These are phyloP conservation scores for Cenchrus purpureus DNA, from an alignment of 176 grass and related monocot genomes.

Conservation along the genomic window DNA sequence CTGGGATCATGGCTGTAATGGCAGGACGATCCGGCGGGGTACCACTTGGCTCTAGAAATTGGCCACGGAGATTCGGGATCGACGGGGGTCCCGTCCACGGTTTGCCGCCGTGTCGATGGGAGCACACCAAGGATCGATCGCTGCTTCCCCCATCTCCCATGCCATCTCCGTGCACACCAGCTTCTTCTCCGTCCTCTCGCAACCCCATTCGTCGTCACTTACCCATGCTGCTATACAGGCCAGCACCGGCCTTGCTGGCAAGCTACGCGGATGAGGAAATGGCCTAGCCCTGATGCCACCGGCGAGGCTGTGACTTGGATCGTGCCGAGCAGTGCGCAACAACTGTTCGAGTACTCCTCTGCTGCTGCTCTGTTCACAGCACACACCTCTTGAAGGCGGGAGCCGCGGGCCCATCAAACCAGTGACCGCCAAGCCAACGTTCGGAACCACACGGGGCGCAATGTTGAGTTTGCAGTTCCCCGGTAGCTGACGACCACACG, in stretches of 20 bases:
- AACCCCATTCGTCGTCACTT: background rate
- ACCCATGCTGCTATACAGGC: background rate
- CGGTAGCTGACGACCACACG: too few relatives aligned
- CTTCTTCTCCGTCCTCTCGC: background rate
- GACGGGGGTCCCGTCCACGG: background rate
- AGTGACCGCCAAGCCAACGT: too few relatives aligned
- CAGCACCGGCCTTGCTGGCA: slow-evolving; percentile 9
- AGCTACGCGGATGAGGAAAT: background rate
- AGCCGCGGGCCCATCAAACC: too few relatives aligned
- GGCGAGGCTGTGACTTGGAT: background rate
- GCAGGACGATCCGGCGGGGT: background rate
- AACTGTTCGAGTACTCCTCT: background rate
- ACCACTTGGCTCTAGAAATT: background rate
- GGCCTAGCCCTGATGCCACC: slow-evolving; percentile 15
- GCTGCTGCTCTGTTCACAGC: background rate
- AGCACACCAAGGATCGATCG: background rate
- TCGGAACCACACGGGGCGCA: too few relatives aligned
- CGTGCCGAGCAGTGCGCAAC: background rate
- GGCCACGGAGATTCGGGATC: background rate
- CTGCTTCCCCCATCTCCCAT: background rate
- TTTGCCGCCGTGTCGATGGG: background rate
- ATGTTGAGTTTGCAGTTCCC: too few relatives aligned
- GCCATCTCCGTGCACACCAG: background rate
- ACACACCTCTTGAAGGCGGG: background rate
- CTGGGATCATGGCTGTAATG: background rate